These are phyloP conservation scores for Amanita phalloides DNA, from an alignment of 768 basidiomycete genomes.

Conservation along the genomic window DNA sequence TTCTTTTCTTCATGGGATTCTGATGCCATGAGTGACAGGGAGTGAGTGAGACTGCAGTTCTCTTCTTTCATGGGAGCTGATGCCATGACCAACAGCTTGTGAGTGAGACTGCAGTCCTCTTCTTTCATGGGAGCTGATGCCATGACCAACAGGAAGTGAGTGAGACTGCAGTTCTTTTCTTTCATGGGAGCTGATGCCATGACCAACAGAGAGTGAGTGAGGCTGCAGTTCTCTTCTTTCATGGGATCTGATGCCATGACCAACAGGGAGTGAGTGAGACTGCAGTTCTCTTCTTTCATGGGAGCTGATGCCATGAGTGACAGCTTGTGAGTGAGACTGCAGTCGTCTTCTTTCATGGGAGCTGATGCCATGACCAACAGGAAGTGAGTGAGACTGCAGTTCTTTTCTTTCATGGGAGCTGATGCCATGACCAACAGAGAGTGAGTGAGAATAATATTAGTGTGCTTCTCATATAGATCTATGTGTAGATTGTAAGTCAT, in stretches of 20 bases:
- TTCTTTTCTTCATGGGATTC: background rate
- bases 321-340: too few species aligned
- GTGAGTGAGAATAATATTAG: background rate
- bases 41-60: background rate
- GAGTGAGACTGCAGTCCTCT: background rate
- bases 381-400: background rate
- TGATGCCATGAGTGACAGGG: background rate
- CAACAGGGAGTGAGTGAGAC: too few species aligned
- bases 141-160: background rate
- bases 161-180: background rate
- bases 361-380: background rate
- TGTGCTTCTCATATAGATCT: too few species aligned
- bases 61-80: background rate
- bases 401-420: background rate
- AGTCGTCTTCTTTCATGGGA: background rate
- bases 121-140: background rate
- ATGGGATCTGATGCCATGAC: background rate
- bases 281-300: too few species aligned
- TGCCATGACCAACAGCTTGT: background rate
- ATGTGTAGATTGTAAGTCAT: background rate
- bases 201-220: background rate
- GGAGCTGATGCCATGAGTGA: too few species aligned
- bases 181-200: background rate
- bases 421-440: background rate
- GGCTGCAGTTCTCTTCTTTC: background rate